phyloP scores from a whole-genome alignment of 164 flowering plant species.

The Chloranthus sessilifolius region DNA sequence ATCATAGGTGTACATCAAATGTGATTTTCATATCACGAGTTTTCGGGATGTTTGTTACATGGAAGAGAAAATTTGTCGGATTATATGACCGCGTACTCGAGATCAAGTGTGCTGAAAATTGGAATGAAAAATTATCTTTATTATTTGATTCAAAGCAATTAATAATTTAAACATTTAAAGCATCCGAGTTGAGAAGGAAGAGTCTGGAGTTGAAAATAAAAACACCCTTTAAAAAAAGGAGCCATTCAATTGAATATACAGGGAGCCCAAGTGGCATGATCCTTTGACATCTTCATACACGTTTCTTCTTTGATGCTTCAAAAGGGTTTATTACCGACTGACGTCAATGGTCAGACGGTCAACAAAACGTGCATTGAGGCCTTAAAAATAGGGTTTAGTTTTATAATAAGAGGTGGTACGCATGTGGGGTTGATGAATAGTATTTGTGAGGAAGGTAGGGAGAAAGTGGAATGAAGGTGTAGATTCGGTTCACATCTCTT shows the following conservation, averaged over 20 bases:
- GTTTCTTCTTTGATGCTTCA: background rate
- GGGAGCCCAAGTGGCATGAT: background rate
- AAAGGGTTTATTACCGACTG: background rate
- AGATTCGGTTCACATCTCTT: slow-evolving; percentile 6
- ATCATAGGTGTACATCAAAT: no score
- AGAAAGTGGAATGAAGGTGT: background rate
- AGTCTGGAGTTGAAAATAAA: no score
- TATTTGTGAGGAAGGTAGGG: background rate
- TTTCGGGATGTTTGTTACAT: no score
- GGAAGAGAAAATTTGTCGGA: no score
- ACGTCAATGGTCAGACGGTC: background rate
- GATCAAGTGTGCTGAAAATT: no score
- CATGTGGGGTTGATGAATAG: background rate
- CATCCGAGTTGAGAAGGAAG: no score
- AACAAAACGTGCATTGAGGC: background rate
- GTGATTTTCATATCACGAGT: no score
- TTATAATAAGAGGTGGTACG: background rate
- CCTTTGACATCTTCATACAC: background rate
- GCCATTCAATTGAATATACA: background rate
- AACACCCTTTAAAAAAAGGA: background rate
- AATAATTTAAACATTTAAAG: no score
- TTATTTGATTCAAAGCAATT: no score
- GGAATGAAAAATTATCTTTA: no score
- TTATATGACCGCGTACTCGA: no score
- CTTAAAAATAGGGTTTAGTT: background rate